These are phyloP conservation scores for Naematelia aurantialba DNA, from an alignment of 768 basidiomycete species.

Conservation along the genomic window DNA sequence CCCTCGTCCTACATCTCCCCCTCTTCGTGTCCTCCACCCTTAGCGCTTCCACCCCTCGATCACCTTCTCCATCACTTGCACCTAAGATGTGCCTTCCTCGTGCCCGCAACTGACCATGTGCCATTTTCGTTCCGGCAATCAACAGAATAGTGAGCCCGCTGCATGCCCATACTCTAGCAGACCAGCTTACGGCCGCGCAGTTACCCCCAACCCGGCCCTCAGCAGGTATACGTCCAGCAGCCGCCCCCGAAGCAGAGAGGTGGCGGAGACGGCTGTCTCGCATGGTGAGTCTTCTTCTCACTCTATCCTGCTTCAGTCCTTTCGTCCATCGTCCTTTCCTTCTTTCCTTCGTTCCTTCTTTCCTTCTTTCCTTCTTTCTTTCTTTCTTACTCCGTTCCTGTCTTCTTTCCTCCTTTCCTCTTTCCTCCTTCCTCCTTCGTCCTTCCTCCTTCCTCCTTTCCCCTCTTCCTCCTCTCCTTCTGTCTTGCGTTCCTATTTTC, in stretches of 20 bases:
- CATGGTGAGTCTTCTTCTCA: conserved; percentile 45
- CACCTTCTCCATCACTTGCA: background rate
- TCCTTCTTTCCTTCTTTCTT: too few species aligned
- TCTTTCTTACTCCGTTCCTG: too few species aligned
- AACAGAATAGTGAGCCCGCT: conserved; percentile 41
- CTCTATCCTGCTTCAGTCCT: background rate
- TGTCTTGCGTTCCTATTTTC: too few species aligned
- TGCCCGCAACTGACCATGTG: background rate
- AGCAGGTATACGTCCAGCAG: conserved; percentile 66
- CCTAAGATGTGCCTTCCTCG: background rate
- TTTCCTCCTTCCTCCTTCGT: too few species aligned
- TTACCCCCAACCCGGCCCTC: conserved; percentile 67
- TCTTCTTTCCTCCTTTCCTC: too few species aligned
- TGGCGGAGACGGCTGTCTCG: conserved; percentile 64
- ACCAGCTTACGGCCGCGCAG: conserved; percentile 13
- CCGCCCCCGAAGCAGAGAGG: conserved; percentile 56
- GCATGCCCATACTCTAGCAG: too few species aligned
- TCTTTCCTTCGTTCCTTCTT: background rate
- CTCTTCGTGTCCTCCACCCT: conserved; percentile 1
- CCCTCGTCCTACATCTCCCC: background rate
- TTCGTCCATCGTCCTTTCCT: background rate
- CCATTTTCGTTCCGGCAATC: background rate
- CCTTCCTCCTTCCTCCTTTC: too few species aligned
- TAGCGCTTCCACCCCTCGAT: background rate
- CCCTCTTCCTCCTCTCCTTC: too few species aligned